Conservation (phyloP, 2,329 filamentous ascomycete genomes). For the Nigrospora sphaerica region DNA sequence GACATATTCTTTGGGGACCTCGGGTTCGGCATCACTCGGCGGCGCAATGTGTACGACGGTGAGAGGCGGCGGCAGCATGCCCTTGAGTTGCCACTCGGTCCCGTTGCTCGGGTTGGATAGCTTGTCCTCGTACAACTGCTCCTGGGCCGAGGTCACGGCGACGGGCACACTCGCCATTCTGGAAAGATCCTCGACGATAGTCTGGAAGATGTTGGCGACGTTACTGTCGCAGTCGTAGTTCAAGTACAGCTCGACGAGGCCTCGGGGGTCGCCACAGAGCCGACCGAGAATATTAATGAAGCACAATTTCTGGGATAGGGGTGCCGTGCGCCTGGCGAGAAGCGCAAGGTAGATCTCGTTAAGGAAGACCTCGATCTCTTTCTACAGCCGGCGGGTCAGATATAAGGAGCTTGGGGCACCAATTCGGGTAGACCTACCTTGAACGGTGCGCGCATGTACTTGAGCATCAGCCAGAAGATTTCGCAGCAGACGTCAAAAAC, state of each 20-base stretch:
- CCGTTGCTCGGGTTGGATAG: conserved; percentile 52
- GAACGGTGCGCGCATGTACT: conserved; percentile 85
- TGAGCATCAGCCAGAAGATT: conserved; percentile 97
- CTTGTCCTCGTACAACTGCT: conserved; percentile 81
- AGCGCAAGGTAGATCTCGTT: conserved; percentile 96
- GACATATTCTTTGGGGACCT: conserved; percentile 81
- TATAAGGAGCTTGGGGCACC: neutral
- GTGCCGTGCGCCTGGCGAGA: conserved; percentile 79
- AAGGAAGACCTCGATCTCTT: conserved; percentile 95
- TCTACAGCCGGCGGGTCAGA: conserved; percentile 39
- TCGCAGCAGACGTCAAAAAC: conserved; percentile 96
- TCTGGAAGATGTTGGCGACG: conserved; percentile 95
- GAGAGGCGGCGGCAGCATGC: conserved; percentile 79
- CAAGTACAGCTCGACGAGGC: conserved; percentile 88
- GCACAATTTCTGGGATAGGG: conserved; percentile 84
- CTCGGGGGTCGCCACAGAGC: conserved; percentile 77
- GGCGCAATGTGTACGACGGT: conserved; percentile 69
- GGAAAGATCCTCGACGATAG: conserved; percentile 87
- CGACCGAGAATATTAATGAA: conserved; percentile 82
- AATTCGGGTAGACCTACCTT: conserved; percentile 54
- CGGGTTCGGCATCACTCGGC: conserved; percentile 53
- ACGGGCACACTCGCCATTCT: conserved; percentile 78
- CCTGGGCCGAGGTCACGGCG: conserved; percentile 65
- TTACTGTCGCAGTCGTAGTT: conserved; percentile 98
- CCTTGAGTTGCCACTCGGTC: conserved; percentile 78